Evolutionary conservation across 1,284 basidiomycete genomes (phyloP).

Genomic region (Rhodotorula sp.): DNA sequence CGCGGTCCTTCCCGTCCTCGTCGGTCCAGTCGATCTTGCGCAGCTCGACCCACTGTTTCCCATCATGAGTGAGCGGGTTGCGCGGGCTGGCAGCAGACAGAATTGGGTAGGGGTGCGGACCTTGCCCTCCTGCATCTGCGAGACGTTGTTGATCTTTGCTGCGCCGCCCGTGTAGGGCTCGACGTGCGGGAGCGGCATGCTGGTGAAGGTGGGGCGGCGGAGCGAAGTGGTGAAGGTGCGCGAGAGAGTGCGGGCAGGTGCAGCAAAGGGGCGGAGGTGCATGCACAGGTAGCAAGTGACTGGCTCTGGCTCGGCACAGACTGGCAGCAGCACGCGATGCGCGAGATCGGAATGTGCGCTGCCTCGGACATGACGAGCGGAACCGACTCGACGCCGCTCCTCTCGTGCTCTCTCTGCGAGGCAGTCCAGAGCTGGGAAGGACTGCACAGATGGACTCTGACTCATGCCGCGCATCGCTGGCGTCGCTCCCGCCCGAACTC

Average conservation of each 20-base stretch:
- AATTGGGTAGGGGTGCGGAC: background rate
- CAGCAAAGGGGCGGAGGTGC: background rate
- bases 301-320: no score
- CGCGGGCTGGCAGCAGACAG: no score
- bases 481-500: slow-evolving; percentile 35
- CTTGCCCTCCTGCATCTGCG: slow-evolving; percentile 27
- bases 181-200: slow-evolving; percentile 10
- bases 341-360: background rate
- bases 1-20: slow-evolving; percentile 57
- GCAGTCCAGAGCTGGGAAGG: background rate
- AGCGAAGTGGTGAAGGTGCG: background rate
- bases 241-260: background rate
- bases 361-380: no score
- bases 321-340: background rate
- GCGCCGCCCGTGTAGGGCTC: slow-evolving; percentile 14
- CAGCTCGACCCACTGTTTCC: slow-evolving; percentile 8
- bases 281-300: background rate
- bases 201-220: background rate
- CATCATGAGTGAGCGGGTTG: background rate
- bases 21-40: slow-evolving; percentile 34
- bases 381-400: no score
- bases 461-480: background rate
- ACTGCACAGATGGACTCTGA: background rate
- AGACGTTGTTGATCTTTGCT: slow-evolving; percentile 18
- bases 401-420: no score